phyloP scores from a whole-genome alignment of 768 basidiomycete genomes.

The Lentinula guzmanii region DNA sequence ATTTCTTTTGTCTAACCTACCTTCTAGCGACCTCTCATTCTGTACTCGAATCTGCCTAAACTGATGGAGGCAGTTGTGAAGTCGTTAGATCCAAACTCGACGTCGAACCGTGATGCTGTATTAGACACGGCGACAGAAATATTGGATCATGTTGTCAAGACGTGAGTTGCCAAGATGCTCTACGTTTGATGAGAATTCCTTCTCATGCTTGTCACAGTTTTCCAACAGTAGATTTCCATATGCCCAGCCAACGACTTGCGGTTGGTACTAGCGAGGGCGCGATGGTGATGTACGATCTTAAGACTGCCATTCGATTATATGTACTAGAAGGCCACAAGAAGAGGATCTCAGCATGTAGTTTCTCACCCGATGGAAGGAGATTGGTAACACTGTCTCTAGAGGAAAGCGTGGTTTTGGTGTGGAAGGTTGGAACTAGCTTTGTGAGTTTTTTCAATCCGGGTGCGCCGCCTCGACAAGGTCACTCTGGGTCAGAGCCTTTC shows the following conservation, averaged over 20 bases:
- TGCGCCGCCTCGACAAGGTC: conserved; percentile 86
- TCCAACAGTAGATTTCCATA: conserved; percentile 92
- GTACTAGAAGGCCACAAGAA: conserved; percentile 90
- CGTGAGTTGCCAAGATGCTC: conserved; percentile 40
- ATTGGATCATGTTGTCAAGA: conserved; percentile 88
- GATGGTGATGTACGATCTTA: conserved; percentile 92
- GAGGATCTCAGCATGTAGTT: conserved; percentile 76
- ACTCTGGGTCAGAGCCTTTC: conserved; percentile 76
- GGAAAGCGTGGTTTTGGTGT: conserved; percentile 80
- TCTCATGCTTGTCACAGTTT: conserved; percentile 45
- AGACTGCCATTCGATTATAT: conserved; percentile 91
- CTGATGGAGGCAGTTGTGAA: conserved; percentile 95
- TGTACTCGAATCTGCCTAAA: conserved; percentile 78
- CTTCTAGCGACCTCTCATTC: conserved; percentile 71
- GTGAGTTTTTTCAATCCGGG: conserved; percentile 88
- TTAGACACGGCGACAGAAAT: conserved; percentile 92
- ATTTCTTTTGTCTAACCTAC: not conserved
- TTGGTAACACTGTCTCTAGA: conserved; percentile 84
- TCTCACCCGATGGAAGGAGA: conserved; percentile 89
- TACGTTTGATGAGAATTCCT: not conserved
- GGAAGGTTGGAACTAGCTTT: conserved; percentile 93
- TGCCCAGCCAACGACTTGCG: conserved; percentile 77
- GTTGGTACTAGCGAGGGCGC: conserved; percentile 95
- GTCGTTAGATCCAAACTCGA: conserved; percentile 89
- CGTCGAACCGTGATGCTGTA: conserved; percentile 71